Percentiles rank a stretch among this genome's conserved stretches.
These are phyloP conservation scores for Cadophora gregata DNA, from an alignment of 2,329 filamentous ascomycete species.

Conservation along the genomic window DNA sequence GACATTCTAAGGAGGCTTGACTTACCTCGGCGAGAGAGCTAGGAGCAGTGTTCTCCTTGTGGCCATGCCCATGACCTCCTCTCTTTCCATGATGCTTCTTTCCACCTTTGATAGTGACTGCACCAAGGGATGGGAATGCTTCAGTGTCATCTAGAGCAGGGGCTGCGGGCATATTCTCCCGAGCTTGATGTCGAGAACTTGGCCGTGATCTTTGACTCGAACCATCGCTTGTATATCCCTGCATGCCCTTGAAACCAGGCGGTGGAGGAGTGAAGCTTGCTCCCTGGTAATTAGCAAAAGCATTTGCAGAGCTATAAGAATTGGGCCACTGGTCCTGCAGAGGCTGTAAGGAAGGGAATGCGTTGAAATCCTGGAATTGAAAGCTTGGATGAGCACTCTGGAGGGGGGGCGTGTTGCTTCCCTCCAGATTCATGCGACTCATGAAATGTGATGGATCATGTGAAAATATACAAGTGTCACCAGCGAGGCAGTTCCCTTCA, in stretches of 20 bases:
- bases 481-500: constrained; percentile 92
- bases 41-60: constrained; percentile 71
- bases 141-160: constrained; percentile 91
- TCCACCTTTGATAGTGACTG: constrained; percentile 73
- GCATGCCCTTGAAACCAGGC: constrained; percentile 71
- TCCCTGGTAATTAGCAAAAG: constrained; percentile 59
- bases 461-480: constrained; percentile 94
- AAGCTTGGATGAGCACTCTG: constrained; percentile 70
- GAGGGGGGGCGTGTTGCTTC: constrained; percentile 66
- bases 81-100: constrained; percentile 96
- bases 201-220: constrained; percentile 81
- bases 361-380: constrained; percentile 81
- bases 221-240: constrained; percentile 60
- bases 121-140: constrained; percentile 89
- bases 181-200: constrained; percentile 77
- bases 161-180: constrained; percentile 64
- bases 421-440: constrained; percentile 79
- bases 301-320: constrained; percentile 49
- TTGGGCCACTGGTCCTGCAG: constrained; percentile 64
- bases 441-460: constrained; percentile 90
- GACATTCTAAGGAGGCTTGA: not conserved
- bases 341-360: constrained; percentile 79
- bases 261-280: constrained; percentile 68
- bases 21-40: constrained; percentile 85
- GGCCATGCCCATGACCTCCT: constrained; percentile 75